Conservation (phyloP, 1,139 yeast species). For the Candida sp. region DNA sequence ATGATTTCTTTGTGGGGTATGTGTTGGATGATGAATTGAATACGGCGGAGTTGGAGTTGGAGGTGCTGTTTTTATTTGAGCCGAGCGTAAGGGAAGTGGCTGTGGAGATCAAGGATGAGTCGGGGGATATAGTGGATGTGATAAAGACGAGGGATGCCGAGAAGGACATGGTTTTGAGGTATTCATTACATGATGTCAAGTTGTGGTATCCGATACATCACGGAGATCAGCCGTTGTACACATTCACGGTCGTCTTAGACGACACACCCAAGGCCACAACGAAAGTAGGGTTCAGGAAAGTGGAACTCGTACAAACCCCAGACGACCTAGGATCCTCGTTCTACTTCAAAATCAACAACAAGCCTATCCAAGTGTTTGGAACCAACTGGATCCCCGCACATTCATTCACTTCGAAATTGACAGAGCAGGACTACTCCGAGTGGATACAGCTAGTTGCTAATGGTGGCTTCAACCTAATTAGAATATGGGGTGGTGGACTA, state of each 20-base stretch:
- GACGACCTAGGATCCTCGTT: slow-evolving; percentile 39
- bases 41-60: slow-evolving; percentile 11
- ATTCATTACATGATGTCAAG: slow-evolving; percentile 21
- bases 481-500: slow-evolving; percentile 56
- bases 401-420: slow-evolving; percentile 34
- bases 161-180: not conserved
- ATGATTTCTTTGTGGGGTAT: slow-evolving; percentile 24
- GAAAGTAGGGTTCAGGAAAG: slow-evolving; percentile 38
- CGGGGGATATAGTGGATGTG: not conserved
- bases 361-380: slow-evolving; percentile 41
- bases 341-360: slow-evolving; percentile 42
- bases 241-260: slow-evolving; percentile 18
- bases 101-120: slow-evolving; percentile 11
- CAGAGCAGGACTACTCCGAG: slow-evolving; percentile 31
- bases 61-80: slow-evolving; percentile 7
- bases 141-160: not conserved
- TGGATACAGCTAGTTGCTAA: slow-evolving; percentile 35
- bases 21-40: slow-evolving; percentile 17
- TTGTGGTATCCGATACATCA: slow-evolving; percentile 48
- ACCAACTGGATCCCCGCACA: slow-evolving; percentile 56
- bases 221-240: slow-evolving; percentile 40
- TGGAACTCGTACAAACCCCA: slow-evolving; percentile 40
- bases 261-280: slow-evolving; percentile 10
- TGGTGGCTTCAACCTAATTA: slow-evolving; percentile 48
- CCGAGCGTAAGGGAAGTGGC: not conserved